Evolutionary conservation across 306 rosid species (phyloP), one percentile per base, ranked within the genome.

Genomic region (Vicia sativa): DNA sequence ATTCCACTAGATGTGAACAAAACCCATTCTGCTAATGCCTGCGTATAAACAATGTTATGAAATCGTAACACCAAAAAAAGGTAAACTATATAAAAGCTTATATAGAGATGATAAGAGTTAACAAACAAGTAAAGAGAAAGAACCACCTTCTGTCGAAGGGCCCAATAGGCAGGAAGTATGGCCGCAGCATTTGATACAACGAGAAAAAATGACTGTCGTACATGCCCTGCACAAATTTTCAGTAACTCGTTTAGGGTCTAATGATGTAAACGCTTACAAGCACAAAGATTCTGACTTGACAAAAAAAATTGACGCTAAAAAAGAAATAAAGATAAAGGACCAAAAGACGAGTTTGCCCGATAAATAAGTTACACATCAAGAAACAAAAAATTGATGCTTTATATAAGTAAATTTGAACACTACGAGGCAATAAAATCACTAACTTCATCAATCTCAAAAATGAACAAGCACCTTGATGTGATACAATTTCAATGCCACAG

Each of bases 21-120:
- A 67, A 93, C 76, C 97, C 99, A 93, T 78, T 93, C 99, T 26
- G 97, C 82, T 53, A 76, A 81, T 68, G 97, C 99, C 99, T 93
- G 87, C 70, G 87, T 45, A 71, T 41, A 71, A 34, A 74, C 57
- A 53, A 76, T 71, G 63, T 64, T 14, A 26, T 35, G 49, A 43
- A 46, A 56, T 69, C n/a, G n/a, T 39, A 59, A 0, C 4, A n/a
- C 1, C 8, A 53, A 5, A 67, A 23, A 68, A 34, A 15, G 45
- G 45, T 59, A 31, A 15, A 59, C 44, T 9, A 15, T 26, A 63
- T 7, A 57, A 9, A 65, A 53, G 64, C 42, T 37, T 15, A 25
- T 18, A 25, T 11, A 39, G 4, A 44, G 65, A 75, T 8, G 23
- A 60, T 8, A 59, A 46, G 28, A 45, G 68, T 66, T 19, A 53